Conservation (phyloP, 345 rosid species). For the Citrus australasica region DNA sequence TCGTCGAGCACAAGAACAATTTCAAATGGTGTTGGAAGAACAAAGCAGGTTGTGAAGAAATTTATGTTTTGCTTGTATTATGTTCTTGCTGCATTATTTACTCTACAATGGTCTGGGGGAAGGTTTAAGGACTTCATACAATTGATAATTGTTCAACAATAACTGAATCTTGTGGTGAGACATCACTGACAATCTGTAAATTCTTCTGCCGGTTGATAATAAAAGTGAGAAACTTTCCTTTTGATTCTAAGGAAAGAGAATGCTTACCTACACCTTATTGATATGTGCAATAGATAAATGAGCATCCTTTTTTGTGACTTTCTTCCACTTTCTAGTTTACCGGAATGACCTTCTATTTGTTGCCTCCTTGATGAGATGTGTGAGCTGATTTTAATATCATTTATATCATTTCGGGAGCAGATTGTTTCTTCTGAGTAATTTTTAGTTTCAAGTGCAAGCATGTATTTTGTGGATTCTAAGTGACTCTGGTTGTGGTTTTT, state of each 20-base stretch:
- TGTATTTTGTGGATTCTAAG: background rate
- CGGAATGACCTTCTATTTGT: background rate
- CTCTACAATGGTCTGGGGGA: background rate
- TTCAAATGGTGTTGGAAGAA: slow-evolving; percentile 91
- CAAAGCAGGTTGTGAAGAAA: slow-evolving; percentile 72
- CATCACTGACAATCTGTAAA: background rate
- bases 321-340: background rate
- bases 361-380: background rate
- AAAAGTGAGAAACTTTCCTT: background rate
- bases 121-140: background rate
- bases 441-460: background rate
- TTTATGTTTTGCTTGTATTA: slow-evolving; percentile 9
- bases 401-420: background rate
- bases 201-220: background rate
- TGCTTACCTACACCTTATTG: background rate
- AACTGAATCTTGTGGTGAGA: background rate
- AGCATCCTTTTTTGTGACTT: background rate
- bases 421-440: background rate
- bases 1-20: slow-evolving; percentile 94
- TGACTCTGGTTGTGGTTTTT: background rate
- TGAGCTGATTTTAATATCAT: background rate
- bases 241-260: background rate
- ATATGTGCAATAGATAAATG: background rate
- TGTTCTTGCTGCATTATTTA: background rate
- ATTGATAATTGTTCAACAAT: background rate